Evolutionary conservation across 2,329 filamentous ascomycete species (phyloP), one percentile per base, ranked within the genome.

Genomic region (Claviceps sp.): DNA sequence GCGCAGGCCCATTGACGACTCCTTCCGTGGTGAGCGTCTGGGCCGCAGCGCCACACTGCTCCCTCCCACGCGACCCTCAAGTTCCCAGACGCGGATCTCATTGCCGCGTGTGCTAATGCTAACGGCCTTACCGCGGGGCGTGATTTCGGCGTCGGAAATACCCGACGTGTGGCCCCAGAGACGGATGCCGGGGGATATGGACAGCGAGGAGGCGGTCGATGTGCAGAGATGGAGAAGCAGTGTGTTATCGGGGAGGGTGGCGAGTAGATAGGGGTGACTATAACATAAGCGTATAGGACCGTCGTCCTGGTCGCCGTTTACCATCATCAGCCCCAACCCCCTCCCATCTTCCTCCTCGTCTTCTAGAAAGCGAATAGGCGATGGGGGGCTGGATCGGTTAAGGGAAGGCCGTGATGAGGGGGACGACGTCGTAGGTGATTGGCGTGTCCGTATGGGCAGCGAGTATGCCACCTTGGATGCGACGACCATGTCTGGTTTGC

Each of bases 81-180:
- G 75, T 61, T 95, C 88, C 90, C 90, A 96, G 5, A 95, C 81
- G 6, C 89, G 80, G 55, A 88, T 80, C 63, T 88, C 85, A 53
- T 85, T 82, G 30, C 88, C 89, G n/a, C 81, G 75, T 20, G 77
- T 76, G 67, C 86, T 93, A 49, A 95, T 84, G n/a, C 88, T 94
- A 4, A 96, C 86, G 0, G 89, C 90, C 66, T 90, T 94, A 18
- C 89, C 89, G 40, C 86, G 80, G 45, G 85, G 80, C 18, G 86
- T 90, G 51, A 95, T 87, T 61, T 94, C 84, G 7, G 87, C 88
- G 37, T 87, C 84, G 48, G 86, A 88, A 37, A 96, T 88, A 3
- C 86, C 87, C 1, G 89, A 94, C 0, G 90, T 95, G 63, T 95
- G 90, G 7, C 90, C 90, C 86, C 88, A 95, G 5, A 96, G 77